Conservation (phyloP, 345 rosid genomes). For the Boechera retrofracta region DNA sequence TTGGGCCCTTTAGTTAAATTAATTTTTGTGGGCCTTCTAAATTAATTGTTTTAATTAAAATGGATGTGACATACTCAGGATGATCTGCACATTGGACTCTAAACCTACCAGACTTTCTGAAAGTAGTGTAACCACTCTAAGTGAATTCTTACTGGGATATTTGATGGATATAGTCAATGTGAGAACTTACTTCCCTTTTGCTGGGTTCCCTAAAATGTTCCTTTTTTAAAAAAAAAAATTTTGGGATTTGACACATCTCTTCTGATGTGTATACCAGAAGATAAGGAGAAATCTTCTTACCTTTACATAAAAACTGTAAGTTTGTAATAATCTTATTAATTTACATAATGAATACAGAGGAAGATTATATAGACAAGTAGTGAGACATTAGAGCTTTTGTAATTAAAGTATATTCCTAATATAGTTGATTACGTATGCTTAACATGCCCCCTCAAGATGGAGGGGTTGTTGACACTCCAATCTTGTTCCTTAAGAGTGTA, state of each 20-base stretch:
- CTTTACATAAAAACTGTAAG: constrained; percentile 4
- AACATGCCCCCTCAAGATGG: no score
- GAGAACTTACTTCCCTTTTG: constrained; percentile 35
- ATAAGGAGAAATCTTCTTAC: constrained; percentile 39
- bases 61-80: constrained; percentile 69
- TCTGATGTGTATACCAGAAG: constrained; percentile 58
- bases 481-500: no score
- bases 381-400: no score
- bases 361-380: no score
- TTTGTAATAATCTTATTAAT: no score
- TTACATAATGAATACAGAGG: no score
- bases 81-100: constrained; percentile 65
- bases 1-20: no score
- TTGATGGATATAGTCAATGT: constrained; percentile 63
- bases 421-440: no score
- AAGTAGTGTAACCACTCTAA: constrained; percentile 54
- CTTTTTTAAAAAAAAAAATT: not conserved
- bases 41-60: no score
- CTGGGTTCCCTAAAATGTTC: not conserved
- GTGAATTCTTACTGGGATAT: constrained; percentile 50
- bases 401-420: no score
- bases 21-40: no score
- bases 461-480: no score
- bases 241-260: constrained; percentile 18
- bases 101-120: constrained; percentile 75